Evolutionary conservation across 2,329 filamentous ascomycete genomes (phyloP), one percentile per base, ranked within the genome.

Genomic region (Byssochlamys sp.): DNA sequence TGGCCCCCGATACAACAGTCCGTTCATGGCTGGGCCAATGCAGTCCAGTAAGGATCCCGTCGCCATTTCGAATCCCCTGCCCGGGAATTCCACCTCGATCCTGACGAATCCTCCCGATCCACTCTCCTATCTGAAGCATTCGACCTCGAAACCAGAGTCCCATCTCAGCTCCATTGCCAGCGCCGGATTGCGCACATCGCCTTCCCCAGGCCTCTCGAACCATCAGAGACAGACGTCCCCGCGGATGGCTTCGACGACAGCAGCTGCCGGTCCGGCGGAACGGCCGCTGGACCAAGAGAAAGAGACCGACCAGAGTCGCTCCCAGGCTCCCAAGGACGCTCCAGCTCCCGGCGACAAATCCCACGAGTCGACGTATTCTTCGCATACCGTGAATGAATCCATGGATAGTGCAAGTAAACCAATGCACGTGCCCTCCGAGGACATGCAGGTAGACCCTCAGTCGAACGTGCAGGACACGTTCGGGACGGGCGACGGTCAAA

Each of bases 231-330:
- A 69, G 33, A 66, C 70, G 12, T 63, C 73, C 49, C 64, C 71
- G 48, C 67, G 60, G 69, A 79, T 67, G 72, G 69, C 66, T 63
- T 74, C 65, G 72, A 78, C 67, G 81, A 88, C 72, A 80, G 84
- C 26, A 75, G 85, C 57, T 83, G 79, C 59, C 83, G 87, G 62
- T 59, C 60, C 66, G 54, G 60, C 61, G 55, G 70, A 71, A 60
- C 67, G 67, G 55, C 65, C 64, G 55, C 58, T 61, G 12, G 71
- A 68, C 31, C 66, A 67, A 28, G 71, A 71, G 31, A 67, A 67
- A 56, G 69, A 71, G 31, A 54, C 63, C 9, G 63, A 71, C 55
- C 69, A 69, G 52, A 72, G 67, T 57, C 74, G 69, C 54, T 71
- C 71, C 4, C 74, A 75, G 54, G 73, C 76, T 33, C 69, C 71